These are phyloP conservation scores for Thraustotheca clavata DNA, from an alignment of 352 stramenopile genomes.

Conservation along the genomic window DNA sequence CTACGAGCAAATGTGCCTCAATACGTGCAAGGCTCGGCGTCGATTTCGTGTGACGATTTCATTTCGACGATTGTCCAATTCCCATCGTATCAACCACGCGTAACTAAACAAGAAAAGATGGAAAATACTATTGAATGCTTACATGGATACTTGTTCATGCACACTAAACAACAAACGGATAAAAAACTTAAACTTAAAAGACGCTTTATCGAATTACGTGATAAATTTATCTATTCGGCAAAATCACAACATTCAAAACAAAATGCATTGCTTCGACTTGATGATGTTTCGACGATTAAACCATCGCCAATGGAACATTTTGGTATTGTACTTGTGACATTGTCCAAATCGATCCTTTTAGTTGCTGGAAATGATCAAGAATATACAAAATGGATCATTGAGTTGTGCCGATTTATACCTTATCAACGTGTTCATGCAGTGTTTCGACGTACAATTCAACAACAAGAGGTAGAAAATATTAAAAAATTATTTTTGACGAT, in stretches of 20 bases:
- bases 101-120: too few species aligned
- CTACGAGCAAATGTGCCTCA: background rate
- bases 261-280: background rate
- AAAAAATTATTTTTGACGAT: background rate
- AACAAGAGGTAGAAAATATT: background rate
- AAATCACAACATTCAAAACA: background rate
- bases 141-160: background rate
- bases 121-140: too few species aligned
- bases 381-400: conserved; percentile 75
- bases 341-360: conserved; percentile 66
- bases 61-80: background rate
- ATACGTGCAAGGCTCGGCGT: background rate
- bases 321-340: conserved; percentile 72
- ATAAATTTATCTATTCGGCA: conserved; percentile 1
- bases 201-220: background rate
- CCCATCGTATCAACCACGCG: background rate
- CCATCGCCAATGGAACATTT: conserved; percentile 37
- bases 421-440: conserved; percentile 45
- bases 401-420: conserved; percentile 66
- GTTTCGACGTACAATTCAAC: conserved; percentile 40
- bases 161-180: conserved; percentile 11
- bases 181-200: conserved; percentile 8
- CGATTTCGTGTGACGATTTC: background rate
- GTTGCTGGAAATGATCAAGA: conserved; percentile 60
- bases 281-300: conserved; percentile 11